These are phyloP conservation scores for Funneliformis caledonium DNA, from an alignment of 371 early-diverging fungal species.

Conservation along the genomic window DNA sequence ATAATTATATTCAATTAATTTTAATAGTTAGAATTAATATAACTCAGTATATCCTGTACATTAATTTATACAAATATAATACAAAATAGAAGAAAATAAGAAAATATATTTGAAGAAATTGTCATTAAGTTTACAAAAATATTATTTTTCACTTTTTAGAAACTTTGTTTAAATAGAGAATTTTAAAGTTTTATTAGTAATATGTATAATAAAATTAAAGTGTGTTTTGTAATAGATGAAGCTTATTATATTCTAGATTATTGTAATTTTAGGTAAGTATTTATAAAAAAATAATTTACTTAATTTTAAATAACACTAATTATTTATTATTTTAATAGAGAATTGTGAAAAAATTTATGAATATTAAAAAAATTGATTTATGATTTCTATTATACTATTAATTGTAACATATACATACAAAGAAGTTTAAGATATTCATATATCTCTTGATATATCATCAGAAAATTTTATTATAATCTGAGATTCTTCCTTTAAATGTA, in stretches of 20 bases:
- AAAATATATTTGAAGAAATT: constrained; percentile 23
- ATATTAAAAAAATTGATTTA: neutral
- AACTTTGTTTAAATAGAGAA: neutral
- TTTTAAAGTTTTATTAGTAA: neutral
- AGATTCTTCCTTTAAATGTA: too few species aligned
- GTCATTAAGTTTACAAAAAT: neutral
- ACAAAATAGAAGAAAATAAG: too few species aligned
- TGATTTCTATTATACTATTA: too few species aligned
- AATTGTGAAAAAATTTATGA: neutral
- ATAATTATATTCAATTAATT: neutral
- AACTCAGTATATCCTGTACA: neutral
- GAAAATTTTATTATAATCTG: too few species aligned
- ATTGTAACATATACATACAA: too few species aligned
- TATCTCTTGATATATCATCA: too few species aligned
- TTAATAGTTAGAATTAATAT: neutral
- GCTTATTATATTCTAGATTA: neutral
- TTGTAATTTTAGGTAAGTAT: too few species aligned
- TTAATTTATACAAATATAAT: neutral
- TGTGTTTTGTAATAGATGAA: neutral
- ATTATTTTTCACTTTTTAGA: constrained; percentile 9
- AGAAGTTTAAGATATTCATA: too few species aligned
- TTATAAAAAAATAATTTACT: too few species aligned
- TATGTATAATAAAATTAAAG: neutral
- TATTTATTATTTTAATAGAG: neutral
- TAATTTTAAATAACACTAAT: too few species aligned